Base-by-base conservation (phyloP, 2,329 filamentous ascomycete species). In the Stachybotrys chartarum region DNA sequence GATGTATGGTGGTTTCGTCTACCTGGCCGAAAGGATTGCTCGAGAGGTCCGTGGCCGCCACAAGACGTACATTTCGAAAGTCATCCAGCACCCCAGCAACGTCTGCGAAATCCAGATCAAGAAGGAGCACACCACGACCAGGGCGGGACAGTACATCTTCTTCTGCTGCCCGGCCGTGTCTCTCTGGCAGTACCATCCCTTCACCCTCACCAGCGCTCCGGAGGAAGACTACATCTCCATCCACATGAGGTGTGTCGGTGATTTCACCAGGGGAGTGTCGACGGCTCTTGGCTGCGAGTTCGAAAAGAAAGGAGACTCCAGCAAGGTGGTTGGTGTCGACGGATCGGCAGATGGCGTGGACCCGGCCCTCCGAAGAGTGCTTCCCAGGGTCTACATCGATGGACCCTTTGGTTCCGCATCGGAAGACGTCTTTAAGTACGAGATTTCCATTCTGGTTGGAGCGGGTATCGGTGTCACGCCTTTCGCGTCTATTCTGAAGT, bases 81-180 rank as follows among this genome's bases (percentile, higher is more conserved):
- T 95, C 59, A 86, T 95, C 60, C 90, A 94, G 75, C 90, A 95
- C 70, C 90, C 90, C 7, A 91, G 88, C 76, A 91, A 91, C 65
- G 90, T 95, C 17, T 89, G 88, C 69, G 90, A 95, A 73, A 92
- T 95, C 58, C 90, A 94, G 75, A 91, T 95, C 75, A 92, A 93
- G 79, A 94, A 94, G 73, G 88, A 92, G 67, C 78, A 91, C 72
- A 92, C 89, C 49, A 91, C 87, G 77, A 91, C 88, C 3, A 80
- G 82, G 53, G 88, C 90, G 18, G 90, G 90, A 52, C 88, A 91
- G 79, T 94, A 94, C 75, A 93, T 95, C 64, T 93, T 93, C 76
- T 79, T 94, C 63, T 93, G 88, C 77, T 94, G 90, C 68, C 90
- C 90, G 1, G 88, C 90, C 61, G 85, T 94, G 16, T 93, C 89